A percentile compares a stretch with the other conserved stretches of the same genome.
phyloP scores from a whole-genome alignment of 2,329 filamentous ascomycete species.

The Penicillium sp. region DNA sequence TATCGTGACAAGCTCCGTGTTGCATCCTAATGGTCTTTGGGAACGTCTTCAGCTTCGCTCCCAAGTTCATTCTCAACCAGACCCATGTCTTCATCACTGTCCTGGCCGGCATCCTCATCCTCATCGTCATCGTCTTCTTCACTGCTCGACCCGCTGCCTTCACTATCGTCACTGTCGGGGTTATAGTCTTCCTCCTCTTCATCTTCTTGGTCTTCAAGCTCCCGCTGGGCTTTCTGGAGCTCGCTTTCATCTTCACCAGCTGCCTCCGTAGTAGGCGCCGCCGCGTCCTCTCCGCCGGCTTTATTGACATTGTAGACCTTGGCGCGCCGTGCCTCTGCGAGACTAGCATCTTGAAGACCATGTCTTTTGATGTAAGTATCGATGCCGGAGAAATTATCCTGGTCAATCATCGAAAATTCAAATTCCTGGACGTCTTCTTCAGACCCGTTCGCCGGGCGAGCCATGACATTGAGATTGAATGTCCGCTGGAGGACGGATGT shows the following conservation, averaged over 20 bases:
- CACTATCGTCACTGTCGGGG: slow-evolving; percentile 50
- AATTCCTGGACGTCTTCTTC: slow-evolving; percentile 54
- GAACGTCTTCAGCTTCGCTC: slow-evolving; percentile 44
- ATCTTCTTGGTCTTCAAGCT: slow-evolving; percentile 50
- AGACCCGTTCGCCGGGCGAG: slow-evolving; percentile 33
- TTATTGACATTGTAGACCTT: slow-evolving; percentile 57
- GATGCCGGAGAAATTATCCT: slow-evolving; percentile 61
- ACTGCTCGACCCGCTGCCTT: slow-evolving; percentile 46
- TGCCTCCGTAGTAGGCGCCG: slow-evolving; percentile 22
- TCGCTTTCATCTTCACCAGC: slow-evolving; percentile 56
- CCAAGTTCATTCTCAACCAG: slow-evolving; percentile 44
- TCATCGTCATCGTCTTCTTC: slow-evolving; percentile 41
- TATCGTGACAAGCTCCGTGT: neutral
- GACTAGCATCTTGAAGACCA: slow-evolving; percentile 60
- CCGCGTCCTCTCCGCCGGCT: slow-evolving; percentile 28
- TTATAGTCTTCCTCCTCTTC: slow-evolving; percentile 53
- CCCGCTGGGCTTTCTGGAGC: slow-evolving; percentile 57
- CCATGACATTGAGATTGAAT: slow-evolving; percentile 61
- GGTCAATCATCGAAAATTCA: slow-evolving; percentile 66
- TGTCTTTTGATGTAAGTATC: slow-evolving; percentile 62
- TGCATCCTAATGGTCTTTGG: slow-evolving; percentile 26
- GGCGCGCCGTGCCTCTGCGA: slow-evolving; percentile 59
- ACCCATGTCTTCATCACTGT: slow-evolving; percentile 34
- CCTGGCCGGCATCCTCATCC: slow-evolving; percentile 28
- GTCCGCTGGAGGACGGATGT: slow-evolving; percentile 64